Evolutionary conservation across 1,139 yeast genomes (phyloP).

Genomic region (Saccharomyces pastorianus): DNA sequence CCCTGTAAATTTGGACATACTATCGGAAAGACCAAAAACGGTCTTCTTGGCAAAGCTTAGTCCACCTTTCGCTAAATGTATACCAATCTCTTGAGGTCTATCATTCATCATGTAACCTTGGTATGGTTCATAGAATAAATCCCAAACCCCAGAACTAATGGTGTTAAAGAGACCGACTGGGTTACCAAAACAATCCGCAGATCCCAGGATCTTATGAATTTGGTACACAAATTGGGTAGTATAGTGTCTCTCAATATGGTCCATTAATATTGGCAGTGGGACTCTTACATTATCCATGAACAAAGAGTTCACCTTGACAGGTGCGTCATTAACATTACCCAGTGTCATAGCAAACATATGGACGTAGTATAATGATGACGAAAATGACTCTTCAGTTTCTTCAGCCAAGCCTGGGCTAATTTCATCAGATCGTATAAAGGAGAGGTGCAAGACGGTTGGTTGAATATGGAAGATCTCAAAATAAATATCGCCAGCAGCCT

Average conservation of each 20-base stretch:
- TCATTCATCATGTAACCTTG: slow-evolving; percentile 92
- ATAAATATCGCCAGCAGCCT: slow-evolving; percentile 65
- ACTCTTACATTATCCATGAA: slow-evolving; percentile 84
- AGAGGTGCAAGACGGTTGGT: slow-evolving; percentile 79
- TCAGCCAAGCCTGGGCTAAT: slow-evolving; percentile 42
- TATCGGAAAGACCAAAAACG: slow-evolving; percentile 89
- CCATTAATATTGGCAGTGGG: slow-evolving; percentile 65
- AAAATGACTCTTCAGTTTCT: slow-evolving; percentile 41
- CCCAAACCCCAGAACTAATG: slow-evolving; percentile 89
- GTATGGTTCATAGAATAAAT: slow-evolving; percentile 93
- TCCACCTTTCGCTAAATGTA: slow-evolving; percentile 94
- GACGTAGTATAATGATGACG: slow-evolving; percentile 53
- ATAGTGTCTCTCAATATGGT: slow-evolving; percentile 75
- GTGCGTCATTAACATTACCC: slow-evolving; percentile 96
- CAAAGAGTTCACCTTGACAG: slow-evolving; percentile 79
- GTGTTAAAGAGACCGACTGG: slow-evolving; percentile 95
- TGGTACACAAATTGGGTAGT: slow-evolving; percentile 90
- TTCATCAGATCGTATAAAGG: slow-evolving; percentile 86
- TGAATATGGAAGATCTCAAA: slow-evolving; percentile 90
- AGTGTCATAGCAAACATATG: slow-evolving; percentile 92
- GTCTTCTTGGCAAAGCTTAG: slow-evolving; percentile 88
- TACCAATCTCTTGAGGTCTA: slow-evolving; percentile 91
- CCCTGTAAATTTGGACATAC: slow-evolving; percentile 86
- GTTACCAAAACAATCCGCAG: slow-evolving; percentile 93
- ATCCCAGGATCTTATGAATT: slow-evolving; percentile 85